Conservation (phyloP, 768 basidiomycete species). For the Podaxis sp. region DNA sequence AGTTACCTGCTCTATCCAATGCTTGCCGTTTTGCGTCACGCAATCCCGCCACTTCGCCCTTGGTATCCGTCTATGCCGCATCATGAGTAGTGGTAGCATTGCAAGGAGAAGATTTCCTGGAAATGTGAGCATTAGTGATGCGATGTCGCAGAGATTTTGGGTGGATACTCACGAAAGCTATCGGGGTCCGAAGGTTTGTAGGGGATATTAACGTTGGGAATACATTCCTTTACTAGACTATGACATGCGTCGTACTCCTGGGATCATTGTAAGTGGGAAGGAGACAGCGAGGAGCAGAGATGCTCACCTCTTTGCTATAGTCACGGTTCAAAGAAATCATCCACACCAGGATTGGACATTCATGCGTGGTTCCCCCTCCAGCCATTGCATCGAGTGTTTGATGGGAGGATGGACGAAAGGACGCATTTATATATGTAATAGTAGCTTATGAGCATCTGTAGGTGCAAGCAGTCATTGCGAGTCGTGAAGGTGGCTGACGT, state of each 20-base stretch:
- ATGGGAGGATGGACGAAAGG: not conserved
- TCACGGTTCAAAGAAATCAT: conserved; percentile 78
- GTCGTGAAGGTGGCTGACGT: no score
- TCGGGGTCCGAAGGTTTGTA: conserved; percentile 60
- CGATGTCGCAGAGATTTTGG: not conserved
- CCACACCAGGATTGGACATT: conserved; percentile 75
- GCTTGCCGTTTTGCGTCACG: conserved; percentile 60
- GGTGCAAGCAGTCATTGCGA: no score
- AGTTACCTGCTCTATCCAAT: conserved; percentile 77
- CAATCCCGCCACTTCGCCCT: conserved; percentile 72
- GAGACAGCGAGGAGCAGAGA: conserved; percentile 10
- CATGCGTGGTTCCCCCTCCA: conserved; percentile 17
- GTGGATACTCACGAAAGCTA: conserved; percentile 56
- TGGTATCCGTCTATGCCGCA: conserved; percentile 79
- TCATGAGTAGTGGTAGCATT: conserved; percentile 81
- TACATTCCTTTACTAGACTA: conserved; percentile 56
- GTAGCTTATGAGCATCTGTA: not conserved
- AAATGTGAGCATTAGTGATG: conserved; percentile 12
- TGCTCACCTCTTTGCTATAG: conserved; percentile 59
- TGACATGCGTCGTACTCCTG: conserved; percentile 77
- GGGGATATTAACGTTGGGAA: conserved; percentile 51
- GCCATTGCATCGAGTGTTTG: not conserved
- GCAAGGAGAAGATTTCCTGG: conserved; percentile 69
- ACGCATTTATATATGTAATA: not conserved
- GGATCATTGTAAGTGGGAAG: conserved; percentile 3